Conservation (phyloP, 2,329 filamentous ascomycete species). For the Botrytis galanthina region DNA sequence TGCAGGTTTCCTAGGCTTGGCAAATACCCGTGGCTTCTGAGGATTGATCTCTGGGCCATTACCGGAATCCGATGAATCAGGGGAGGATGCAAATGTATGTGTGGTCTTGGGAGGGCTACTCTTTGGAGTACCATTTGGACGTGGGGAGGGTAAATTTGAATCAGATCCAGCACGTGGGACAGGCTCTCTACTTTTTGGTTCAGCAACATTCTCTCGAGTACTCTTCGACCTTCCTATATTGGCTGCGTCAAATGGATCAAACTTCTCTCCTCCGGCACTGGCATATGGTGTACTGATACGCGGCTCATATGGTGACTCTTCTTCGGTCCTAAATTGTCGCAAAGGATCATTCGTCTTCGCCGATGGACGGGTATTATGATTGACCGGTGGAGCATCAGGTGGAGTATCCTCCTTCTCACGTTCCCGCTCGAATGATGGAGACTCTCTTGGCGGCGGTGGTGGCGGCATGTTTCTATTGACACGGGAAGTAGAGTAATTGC, state of each 20-base stretch:
- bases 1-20: slow-evolving; percentile 20
- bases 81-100: slow-evolving; percentile 17
- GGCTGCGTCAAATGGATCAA: slow-evolving; percentile 52
- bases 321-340: slow-evolving; percentile 44
- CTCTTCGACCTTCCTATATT: slow-evolving; percentile 38
- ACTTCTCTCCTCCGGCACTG: slow-evolving; percentile 56
- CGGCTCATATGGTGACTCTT: slow-evolving; percentile 42
- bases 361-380: slow-evolving; percentile 22
- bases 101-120: slow-evolving; percentile 13
- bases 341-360: slow-evolving; percentile 43
- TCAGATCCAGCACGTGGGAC: slow-evolving; percentile 35
- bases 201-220: slow-evolving; percentile 28
- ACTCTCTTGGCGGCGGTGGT: slow-evolving; percentile 29
- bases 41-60: slow-evolving; percentile 19
- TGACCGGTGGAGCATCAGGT: slow-evolving; percentile 10
- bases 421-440: slow-evolving; percentile 12
- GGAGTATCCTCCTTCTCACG: slow-evolving; percentile 8
- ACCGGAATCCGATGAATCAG: slow-evolving; percentile 21
- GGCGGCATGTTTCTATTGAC: slow-evolving; percentile 31
- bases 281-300: slow-evolving; percentile 59
- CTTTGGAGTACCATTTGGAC: slow-evolving; percentile 23
- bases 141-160: slow-evolving; percentile 31
- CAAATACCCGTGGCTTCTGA: slow-evolving; percentile 19
- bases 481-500: slow-evolving; percentile 36
- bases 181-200: slow-evolving; percentile 16